These are phyloP conservation scores for Plenodomus biglobosus DNA, from an alignment of 2,329 filamentous ascomycete species.

Conservation along the genomic window DNA sequence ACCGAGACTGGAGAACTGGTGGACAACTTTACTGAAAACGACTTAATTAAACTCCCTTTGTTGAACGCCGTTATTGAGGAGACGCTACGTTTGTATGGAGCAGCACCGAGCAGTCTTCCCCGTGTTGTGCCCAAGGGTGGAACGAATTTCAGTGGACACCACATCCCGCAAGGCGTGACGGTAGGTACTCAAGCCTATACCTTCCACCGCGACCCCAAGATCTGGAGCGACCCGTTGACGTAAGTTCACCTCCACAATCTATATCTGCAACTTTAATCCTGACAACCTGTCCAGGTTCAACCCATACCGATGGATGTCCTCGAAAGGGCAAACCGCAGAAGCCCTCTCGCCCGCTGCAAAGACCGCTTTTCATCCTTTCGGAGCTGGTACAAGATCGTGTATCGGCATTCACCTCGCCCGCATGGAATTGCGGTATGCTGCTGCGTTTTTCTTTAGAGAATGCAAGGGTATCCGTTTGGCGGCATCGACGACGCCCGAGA, in stretches of 20 bases:
- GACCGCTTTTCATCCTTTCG: conserved; percentile 67
- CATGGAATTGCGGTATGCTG: conserved; percentile 58
- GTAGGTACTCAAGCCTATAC: conserved; percentile 47
- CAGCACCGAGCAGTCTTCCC: conserved; percentile 41
- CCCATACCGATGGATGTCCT: conserved; percentile 36
- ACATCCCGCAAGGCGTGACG: conserved; percentile 42
- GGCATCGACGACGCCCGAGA: conserved; percentile 37
- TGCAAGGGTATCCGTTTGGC: conserved; percentile 41
- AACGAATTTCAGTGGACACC: conserved; percentile 36
- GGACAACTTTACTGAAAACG: conserved; percentile 28
- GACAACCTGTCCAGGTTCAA: conserved; percentile 30
- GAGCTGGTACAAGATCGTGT: conserved; percentile 68
- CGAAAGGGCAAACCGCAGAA: conserved; percentile 26
- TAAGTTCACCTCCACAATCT: conserved; percentile 10
- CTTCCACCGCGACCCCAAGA: conserved; percentile 42
- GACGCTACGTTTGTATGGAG: conserved; percentile 42
- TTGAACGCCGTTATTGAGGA: conserved; percentile 47
- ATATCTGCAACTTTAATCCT: neutral
- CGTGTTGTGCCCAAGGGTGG: conserved; percentile 44
- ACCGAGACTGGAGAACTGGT: conserved; percentile 22
- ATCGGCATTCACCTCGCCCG: conserved; percentile 68
- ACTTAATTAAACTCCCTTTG: conserved; percentile 38
- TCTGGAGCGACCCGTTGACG: conserved; percentile 30
- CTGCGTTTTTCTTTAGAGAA: conserved; percentile 55
- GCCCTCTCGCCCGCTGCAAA: conserved; percentile 41